A percentile compares a stretch with the other conserved stretches of the same genome.
These are phyloP conservation scores for Flaveria brownii DNA, from an alignment of 129 eudicot species.

Conservation along the genomic window DNA sequence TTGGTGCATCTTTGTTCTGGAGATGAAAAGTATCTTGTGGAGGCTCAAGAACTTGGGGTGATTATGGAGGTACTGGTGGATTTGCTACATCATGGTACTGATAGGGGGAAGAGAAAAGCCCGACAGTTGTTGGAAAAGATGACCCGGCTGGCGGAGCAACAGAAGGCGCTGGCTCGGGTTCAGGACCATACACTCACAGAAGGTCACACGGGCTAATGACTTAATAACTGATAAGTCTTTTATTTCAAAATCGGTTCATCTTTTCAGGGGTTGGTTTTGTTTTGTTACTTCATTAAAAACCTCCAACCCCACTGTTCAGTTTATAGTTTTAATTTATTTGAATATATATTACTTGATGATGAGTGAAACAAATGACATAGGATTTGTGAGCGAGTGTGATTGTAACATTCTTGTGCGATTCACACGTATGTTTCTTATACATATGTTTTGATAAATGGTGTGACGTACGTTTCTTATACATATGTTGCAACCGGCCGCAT, in stretches of 20 bases:
- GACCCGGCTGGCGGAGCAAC: constrained; percentile 60
- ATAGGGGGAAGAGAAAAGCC: constrained; percentile 88
- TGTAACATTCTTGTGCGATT: constrained; percentile 18
- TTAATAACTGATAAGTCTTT: constrained; percentile 19
- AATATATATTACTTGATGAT: constrained; percentile 4
- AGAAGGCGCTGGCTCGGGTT: constrained; percentile 37
- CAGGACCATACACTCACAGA: constrained; percentile 1
- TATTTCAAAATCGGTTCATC: constrained; percentile 12
- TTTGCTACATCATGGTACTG: constrained; percentile 71
- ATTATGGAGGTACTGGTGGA: constrained; percentile 61
- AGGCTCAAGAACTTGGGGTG: constrained; percentile 71
- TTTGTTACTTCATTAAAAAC: constrained; percentile 27
- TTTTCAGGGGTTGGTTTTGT: constrained; percentile 31
- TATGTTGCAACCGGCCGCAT: background rate
- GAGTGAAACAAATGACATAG: constrained; percentile 28
- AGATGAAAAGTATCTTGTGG: constrained; percentile 60
- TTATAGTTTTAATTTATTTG: constrained; percentile 30
- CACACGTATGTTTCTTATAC: background rate
- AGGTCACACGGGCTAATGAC: background rate
- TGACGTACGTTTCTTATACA: background rate
- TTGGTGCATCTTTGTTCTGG: constrained; percentile 81
- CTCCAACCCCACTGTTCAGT: constrained; percentile 20
- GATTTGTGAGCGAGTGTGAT: constrained; percentile 24
- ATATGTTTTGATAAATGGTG: background rate
- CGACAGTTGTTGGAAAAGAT: constrained; percentile 72